These are phyloP conservation scores for Funneliformis mosseae DNA, from an alignment of 192 early-diverging fungal species.

Conservation along the genomic window DNA sequence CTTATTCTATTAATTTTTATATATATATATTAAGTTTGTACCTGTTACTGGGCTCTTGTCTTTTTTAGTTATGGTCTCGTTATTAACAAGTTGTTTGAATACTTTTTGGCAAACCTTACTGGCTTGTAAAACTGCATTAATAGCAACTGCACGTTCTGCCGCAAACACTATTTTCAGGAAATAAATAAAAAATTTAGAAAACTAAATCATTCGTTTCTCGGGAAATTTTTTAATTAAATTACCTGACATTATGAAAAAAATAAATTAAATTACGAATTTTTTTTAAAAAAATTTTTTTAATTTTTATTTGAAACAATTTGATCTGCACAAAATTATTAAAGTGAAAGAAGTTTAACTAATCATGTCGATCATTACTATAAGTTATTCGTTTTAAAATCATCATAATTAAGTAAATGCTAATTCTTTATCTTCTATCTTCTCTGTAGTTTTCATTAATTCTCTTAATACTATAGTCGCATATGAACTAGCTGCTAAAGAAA, in stretches of 20 bases:
- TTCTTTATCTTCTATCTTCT: not conserved
- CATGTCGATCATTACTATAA: no score
- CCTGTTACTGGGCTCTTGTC: slow-evolving; percentile 97
- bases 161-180: slow-evolving; percentile 44
- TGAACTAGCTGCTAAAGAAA: slow-evolving; percentile 79
- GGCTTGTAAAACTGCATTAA: slow-evolving; percentile 87
- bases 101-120: slow-evolving; percentile 87
- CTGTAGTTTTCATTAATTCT: slow-evolving; percentile 72
- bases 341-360: no score
- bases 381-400: no score
- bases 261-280: no score
- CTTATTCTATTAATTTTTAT: not conserved
- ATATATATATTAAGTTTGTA: slow-evolving; percentile 33
- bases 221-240: not conserved
- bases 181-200: slow-evolving; percentile 30
- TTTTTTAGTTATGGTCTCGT: slow-evolving; percentile 84
- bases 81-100: slow-evolving; percentile 81
- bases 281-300: no score
- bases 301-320: no score
- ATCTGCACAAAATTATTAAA: no score
- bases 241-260: not conserved
- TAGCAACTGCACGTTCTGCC: slow-evolving; percentile 79
- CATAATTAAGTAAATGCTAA: not conserved
- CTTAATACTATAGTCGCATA: slow-evolving; percentile 99
- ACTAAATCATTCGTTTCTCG: not conserved